A percentile compares a stretch with the other conserved stretches of the same genome.
These are phyloP conservation scores for Gossypium schwendimanii DNA, from an alignment of 441 rosid genomes.

Conservation along the genomic window DNA sequence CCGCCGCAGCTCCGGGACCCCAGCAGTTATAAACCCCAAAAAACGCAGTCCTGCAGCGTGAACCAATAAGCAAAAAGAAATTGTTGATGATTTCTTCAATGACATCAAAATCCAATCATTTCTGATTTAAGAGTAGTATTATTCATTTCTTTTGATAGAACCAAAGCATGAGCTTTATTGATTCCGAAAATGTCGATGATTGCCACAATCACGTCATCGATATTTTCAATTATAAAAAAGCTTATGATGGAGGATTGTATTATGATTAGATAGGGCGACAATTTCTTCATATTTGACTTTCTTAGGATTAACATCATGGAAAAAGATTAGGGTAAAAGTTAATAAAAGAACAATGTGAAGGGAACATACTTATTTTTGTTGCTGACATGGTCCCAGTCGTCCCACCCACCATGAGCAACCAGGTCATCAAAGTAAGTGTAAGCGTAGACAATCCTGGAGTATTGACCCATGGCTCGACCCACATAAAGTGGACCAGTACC, in stretches of 20 bases:
- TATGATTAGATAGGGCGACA: not conserved
- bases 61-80: not conserved
- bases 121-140: not conserved
- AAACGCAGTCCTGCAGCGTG: slow-evolving; percentile 51
- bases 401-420: slow-evolving; percentile 94
- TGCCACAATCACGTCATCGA: not conserved
- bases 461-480: slow-evolving; percentile 93
- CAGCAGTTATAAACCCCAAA: slow-evolving; percentile 80
- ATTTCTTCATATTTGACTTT: not conserved
- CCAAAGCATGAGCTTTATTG: not conserved
- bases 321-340: not conserved
- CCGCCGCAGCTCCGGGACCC: slow-evolving; percentile 83
- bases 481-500: slow-evolving; percentile 76
- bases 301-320: not conserved
- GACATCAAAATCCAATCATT: not conserved
- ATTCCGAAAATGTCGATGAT: not conserved
- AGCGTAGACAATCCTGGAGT: slow-evolving; percentile 80
- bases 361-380: slow-evolving; percentile 67
- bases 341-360: not conserved
- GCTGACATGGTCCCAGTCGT: slow-evolving; percentile 82
- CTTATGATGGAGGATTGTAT: not conserved
- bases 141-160: not conserved
- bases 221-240: not conserved
- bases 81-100: no score
- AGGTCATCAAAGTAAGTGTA: slow-evolving; percentile 73